Evolutionary conservation across 495 filamentous ascomycete genomes (phyloP), one percentile per base, ranked within the genome.

Genomic region (Xylaria longipes): DNA sequence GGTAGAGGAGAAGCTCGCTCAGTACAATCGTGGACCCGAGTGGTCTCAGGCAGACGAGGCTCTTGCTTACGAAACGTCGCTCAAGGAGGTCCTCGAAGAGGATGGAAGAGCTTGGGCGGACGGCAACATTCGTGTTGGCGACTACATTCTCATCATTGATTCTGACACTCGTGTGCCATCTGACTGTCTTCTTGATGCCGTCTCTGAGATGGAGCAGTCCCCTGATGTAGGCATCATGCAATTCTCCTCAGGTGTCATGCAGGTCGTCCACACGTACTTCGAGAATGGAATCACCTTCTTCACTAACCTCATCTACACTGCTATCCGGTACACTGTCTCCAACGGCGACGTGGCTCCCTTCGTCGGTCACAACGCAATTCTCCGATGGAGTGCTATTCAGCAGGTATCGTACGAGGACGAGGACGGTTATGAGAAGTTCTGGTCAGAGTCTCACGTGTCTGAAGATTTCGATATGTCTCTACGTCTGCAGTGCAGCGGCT

Each of bases 381-480:
- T 95, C 48, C 88, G 92, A 69, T 95, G 92, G 92, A 86, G 87
- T 62, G 92, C 92, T 58, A 88, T 95, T 62, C 92, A 94, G 78
- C 86, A 92, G 69, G 90, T 95, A 56, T 88, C 88, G 15, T 94
- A 94, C 82, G 75, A 84, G 74, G 87, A 89, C 45, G 87, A 89
- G 72, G 87, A 91, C 65, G 90, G 90, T 29, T 89, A 91, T 54
- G 85, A 94, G 77, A 94, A 94, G 80, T 94, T 91, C 82, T 95
- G 92, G 92, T 94, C 92, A 0, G 92, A 95, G 80, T 87, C 86
- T 31, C 91, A 92, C 77, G 92, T 95, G 46, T 94, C 92, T 7
- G 92, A 95, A 74, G 92, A 95, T 75, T 95, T 95, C 75, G 92
- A 94, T 72, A 94, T 95, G 92, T 91, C 92, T 11, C 89, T 95